Evolutionary conservation across 768 basidiomycete genomes (phyloP).

Genomic region (Steccherinum ochraceum): DNA sequence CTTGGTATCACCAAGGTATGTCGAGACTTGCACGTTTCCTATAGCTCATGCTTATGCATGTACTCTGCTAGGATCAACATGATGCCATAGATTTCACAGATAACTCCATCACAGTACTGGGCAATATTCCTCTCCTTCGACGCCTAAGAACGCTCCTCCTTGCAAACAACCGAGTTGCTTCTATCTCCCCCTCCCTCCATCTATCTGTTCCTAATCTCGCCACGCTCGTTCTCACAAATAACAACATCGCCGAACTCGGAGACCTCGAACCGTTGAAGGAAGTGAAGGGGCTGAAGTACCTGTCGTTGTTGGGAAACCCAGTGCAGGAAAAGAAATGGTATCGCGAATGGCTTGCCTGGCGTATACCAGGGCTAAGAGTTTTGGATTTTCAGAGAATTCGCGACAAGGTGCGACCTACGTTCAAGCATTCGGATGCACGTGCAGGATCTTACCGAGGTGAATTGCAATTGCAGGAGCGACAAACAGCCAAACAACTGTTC

Average conservation of each 20-base stretch:
- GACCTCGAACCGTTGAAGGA: slow-evolving; percentile 82
- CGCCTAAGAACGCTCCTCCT: slow-evolving; percentile 80
- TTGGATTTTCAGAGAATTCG: slow-evolving; percentile 93
- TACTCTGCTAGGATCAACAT: slow-evolving; percentile 69
- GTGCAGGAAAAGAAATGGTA: slow-evolving; percentile 92
- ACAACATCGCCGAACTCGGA: slow-evolving; percentile 72
- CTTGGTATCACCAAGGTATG: slow-evolving; percentile 84
- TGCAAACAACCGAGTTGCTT: slow-evolving; percentile 84
- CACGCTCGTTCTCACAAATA: slow-evolving; percentile 80
- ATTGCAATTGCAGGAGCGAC: slow-evolving; percentile 58
- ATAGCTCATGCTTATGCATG: too few species aligned
- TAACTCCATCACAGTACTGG: slow-evolving; percentile 75
- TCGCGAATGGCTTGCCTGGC: slow-evolving; percentile 92
- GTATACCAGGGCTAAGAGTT: slow-evolving; percentile 81
- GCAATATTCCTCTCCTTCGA: slow-evolving; percentile 83
- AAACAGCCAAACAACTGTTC: slow-evolving; percentile 68
- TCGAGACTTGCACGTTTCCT: too few species aligned
- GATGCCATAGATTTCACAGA: slow-evolving; percentile 93
- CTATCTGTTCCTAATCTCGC: slow-evolving; percentile 81
- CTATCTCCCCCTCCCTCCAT: slow-evolving; percentile 76
- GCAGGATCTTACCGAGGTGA: background rate
- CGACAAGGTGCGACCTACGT: slow-evolving; percentile 68
- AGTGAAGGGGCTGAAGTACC: slow-evolving; percentile 63
- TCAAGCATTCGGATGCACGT: background rate
- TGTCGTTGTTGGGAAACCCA: slow-evolving; percentile 77